A percentile compares a stretch with the other conserved stretches of the same genome.
Conservation (phyloP, 176 grass and related monocot species). For the Dactylis glomerata region DNA sequence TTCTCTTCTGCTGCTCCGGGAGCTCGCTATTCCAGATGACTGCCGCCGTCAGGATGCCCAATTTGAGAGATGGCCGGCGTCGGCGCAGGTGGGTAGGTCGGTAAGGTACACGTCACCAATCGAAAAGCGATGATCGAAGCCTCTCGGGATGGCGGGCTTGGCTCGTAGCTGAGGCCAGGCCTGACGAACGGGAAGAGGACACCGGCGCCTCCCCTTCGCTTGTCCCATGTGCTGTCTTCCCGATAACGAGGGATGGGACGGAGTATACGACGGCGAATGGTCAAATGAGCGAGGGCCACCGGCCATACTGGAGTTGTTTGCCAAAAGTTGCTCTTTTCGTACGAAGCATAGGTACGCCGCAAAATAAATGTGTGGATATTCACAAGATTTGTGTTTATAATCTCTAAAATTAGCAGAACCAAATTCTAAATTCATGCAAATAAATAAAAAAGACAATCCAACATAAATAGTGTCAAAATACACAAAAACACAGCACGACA, state of each 20-base stretch:
- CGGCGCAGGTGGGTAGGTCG: not conserved
- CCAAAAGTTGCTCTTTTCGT: too few relatives aligned
- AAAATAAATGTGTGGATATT: too few relatives aligned
- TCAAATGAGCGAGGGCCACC: too few relatives aligned
- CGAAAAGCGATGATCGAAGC: not conserved
- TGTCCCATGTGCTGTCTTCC: not conserved
- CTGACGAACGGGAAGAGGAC: not conserved
- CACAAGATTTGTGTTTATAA: too few relatives aligned
- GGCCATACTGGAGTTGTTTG: too few relatives aligned
- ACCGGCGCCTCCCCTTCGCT: constrained; percentile 1
- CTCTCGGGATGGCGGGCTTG: not conserved
- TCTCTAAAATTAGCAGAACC: too few relatives aligned
- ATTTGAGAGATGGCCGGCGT: not conserved
- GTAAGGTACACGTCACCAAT: not conserved
- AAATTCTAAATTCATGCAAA: too few relatives aligned
- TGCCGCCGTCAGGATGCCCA: not conserved
- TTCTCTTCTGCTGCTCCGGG: not conserved
- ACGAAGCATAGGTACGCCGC: too few relatives aligned
- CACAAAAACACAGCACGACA: too few relatives aligned
- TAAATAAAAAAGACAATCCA: too few relatives aligned
- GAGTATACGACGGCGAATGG: not conserved
- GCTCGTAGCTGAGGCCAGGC: not conserved
- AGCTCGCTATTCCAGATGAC: not conserved
- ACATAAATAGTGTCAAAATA: too few relatives aligned
- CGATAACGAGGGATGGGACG: not conserved